These are phyloP conservation scores for Apiospora koreana DNA, from an alignment of 2,329 filamentous ascomycete genomes.

Conservation along the genomic window DNA sequence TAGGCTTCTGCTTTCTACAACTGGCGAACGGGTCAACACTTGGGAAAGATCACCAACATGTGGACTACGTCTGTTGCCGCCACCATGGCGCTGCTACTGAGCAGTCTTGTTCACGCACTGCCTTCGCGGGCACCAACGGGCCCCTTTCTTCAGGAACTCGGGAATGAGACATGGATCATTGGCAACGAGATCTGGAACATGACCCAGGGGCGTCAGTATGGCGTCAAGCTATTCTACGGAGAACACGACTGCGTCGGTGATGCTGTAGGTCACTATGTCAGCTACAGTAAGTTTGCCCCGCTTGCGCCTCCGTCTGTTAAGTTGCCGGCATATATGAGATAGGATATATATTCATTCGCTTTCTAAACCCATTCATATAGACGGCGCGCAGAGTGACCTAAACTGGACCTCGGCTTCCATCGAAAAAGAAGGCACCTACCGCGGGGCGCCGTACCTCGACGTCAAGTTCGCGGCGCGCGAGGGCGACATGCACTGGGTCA, in stretches of 20 bases:
- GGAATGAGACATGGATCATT: conserved; percentile 31
- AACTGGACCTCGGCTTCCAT: conserved; percentile 49
- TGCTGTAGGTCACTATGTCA: conserved; percentile 33
- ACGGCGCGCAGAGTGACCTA: conserved; percentile 47
- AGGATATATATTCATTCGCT: background rate
- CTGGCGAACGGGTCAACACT: background rate
- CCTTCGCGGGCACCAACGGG: conserved; percentile 13
- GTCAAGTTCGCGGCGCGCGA: conserved; percentile 47
- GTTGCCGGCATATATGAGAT: background rate
- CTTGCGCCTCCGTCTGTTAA: background rate
- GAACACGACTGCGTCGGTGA: conserved; percentile 31
- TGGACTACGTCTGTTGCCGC: background rate
- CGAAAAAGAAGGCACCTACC: conserved; percentile 29
- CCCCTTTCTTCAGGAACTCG: conserved; percentile 29
- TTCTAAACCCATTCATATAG: conserved; percentile 25
- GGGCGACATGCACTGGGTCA: conserved; percentile 54
- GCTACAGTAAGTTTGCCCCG: conserved; percentile 27
- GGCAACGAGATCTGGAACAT: conserved; percentile 34
- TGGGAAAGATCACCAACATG: background rate
- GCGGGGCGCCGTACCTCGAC: conserved; percentile 46
- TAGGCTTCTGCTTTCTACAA: background rate
- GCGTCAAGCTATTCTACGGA: conserved; percentile 29
- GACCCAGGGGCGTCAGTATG: conserved; percentile 29
- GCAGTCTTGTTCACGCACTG: background rate
- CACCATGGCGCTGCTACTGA: conserved; percentile 10